Percentiles rank a stretch among this genome's conserved stretches.
Conservation (phyloP, 2,329 filamentous ascomycete genomes). For the Fusarium annulatum region DNA sequence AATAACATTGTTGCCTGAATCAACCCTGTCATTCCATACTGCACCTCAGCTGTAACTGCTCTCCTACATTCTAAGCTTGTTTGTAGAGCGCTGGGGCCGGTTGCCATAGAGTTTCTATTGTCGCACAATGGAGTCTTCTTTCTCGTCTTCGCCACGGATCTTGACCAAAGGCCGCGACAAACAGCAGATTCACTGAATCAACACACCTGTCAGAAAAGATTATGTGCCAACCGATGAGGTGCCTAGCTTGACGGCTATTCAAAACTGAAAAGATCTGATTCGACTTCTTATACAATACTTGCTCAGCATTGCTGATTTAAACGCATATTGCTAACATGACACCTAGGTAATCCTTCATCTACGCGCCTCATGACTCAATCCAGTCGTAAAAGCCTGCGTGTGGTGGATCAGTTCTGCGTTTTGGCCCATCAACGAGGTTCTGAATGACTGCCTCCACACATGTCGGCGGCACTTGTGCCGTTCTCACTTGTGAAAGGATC, state of each 20-base stretch:
- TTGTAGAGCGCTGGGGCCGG: slow-evolving; percentile 28
- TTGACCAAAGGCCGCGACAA: slow-evolving; percentile 70
- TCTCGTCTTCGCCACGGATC: slow-evolving; percentile 57
- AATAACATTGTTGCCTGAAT: slow-evolving; percentile 24
- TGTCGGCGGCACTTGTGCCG: slow-evolving; percentile 31
- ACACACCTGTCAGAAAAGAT: slow-evolving; percentile 25
- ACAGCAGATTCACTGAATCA: slow-evolving; percentile 51
- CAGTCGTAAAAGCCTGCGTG: slow-evolving; percentile 2
- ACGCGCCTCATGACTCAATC: slow-evolving; percentile 11
- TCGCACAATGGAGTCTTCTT: slow-evolving; percentile 65
- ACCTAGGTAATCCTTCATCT: slow-evolving; percentile 2
- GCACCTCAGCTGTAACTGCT: slow-evolving; percentile 17
- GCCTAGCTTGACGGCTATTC: slow-evolving; percentile 60
- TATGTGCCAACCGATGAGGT: slow-evolving; percentile 61
- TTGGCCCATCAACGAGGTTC: slow-evolving; percentile 14
- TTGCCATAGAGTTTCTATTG: slow-evolving; percentile 39
- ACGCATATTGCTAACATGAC: slow-evolving; percentile 12
- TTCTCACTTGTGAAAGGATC: slow-evolving; percentile 19
- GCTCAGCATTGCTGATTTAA: background rate
- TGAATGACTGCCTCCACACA: slow-evolving; percentile 29
- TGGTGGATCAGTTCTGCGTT: slow-evolving; percentile 14
- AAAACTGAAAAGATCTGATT: slow-evolving; percentile 84
- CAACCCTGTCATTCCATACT: slow-evolving; percentile 24
- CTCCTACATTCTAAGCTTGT: slow-evolving; percentile 25
- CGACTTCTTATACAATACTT: slow-evolving; percentile 16